A percentile compares a stretch with the other conserved stretches of the same genome.
phyloP scores from a whole-genome alignment of 495 filamentous ascomycete species.

The Chaetomium cochliodes region DNA sequence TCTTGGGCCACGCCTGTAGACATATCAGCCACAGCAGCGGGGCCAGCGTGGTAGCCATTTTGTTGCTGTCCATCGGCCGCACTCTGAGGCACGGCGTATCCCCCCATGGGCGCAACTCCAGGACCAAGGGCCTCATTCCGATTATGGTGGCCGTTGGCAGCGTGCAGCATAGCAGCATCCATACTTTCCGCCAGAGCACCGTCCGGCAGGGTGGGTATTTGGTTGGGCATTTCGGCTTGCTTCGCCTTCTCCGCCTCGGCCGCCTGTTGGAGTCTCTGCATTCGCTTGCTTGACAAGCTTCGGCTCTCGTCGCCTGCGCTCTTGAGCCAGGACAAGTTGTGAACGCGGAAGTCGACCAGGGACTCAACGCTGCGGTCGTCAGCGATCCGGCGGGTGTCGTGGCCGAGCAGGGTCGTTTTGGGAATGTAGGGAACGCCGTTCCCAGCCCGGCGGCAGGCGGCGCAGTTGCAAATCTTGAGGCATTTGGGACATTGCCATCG shows the following conservation, averaged over 20 bases:
- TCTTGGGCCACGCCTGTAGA: constrained; percentile 34
- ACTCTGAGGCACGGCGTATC: constrained; percentile 6
- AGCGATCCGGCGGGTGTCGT: constrained; percentile 83
- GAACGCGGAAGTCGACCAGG: constrained; percentile 78
- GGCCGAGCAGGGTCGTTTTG: constrained; percentile 77
- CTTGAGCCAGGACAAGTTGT: constrained; percentile 76
- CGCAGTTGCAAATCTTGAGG: constrained; percentile 77
- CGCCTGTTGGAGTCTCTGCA: constrained; percentile 51
- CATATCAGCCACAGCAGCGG: constrained; percentile 31
- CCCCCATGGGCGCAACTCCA: constrained; percentile 11
- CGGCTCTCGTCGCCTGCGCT: constrained; percentile 50
- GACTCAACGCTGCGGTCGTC: constrained; percentile 86
- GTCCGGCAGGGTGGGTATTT: constrained; percentile 32
- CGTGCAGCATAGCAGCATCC: constrained; percentile 36
- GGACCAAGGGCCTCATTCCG: constrained; percentile 31
- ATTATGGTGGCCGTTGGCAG: constrained; percentile 37
- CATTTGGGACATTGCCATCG: constrained; percentile 89
- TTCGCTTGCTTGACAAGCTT: constrained; percentile 49
- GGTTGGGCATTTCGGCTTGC: constrained; percentile 30
- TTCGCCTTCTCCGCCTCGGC: constrained; percentile 56
- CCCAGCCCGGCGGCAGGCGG: constrained; percentile 59
- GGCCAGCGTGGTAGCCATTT: constrained; percentile 13
- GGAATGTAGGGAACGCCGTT: constrained; percentile 68
- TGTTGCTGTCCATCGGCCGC: constrained; percentile 13
- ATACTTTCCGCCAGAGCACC: constrained; percentile 35